A percentile compares a stretch with the other conserved stretches of the same genome.
These are phyloP conservation scores for Crithidia bombi DNA, from an alignment of 208 protist species.

Conservation along the genomic window DNA sequence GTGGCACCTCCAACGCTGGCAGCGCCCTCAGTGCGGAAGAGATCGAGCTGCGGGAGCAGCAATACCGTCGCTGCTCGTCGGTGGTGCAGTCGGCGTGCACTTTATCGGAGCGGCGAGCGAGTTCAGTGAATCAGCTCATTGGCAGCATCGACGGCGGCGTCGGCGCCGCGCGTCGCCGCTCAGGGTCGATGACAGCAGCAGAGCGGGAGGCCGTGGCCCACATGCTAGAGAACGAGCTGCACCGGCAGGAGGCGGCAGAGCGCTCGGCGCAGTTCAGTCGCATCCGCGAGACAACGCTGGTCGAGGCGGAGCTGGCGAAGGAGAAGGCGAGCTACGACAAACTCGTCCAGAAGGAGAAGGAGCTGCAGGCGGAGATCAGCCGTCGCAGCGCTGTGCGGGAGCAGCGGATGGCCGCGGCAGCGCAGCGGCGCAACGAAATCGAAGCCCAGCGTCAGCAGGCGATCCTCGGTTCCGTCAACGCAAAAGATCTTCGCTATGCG, in stretches of 20 bases:
- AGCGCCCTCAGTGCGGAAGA: conserved; percentile 17
- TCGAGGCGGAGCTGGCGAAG: conserved; percentile 51
- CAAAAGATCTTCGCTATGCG: conserved; percentile 33
- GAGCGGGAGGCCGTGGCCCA: conserved; percentile 52
- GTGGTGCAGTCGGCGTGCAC: conserved; percentile 46
- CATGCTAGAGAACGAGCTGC: conserved; percentile 67
- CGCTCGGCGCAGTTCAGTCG: conserved; percentile 40
- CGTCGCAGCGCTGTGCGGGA: conserved; percentile 9
- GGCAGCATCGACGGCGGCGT: conserved; percentile 22
- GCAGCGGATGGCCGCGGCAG: conserved; percentile 27
- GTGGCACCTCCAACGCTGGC: conserved; percentile 9
- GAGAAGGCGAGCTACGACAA: conserved; percentile 40
- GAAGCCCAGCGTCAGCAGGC: conserved; percentile 37
- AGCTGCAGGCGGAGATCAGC: conserved; percentile 25
- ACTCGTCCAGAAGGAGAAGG: conserved; percentile 12
- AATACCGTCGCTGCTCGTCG: conserved; percentile 41
- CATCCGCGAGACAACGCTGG: conserved; percentile 33
- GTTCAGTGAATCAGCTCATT: conserved; percentile 31
- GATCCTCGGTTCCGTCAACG: conserved; percentile 20
- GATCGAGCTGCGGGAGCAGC: conserved; percentile 15
- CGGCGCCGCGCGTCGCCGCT: conserved; percentile 7
- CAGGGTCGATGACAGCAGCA: conserved; percentile 43
- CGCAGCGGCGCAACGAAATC: conserved; percentile 35
- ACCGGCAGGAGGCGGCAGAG: conserved; percentile 42
- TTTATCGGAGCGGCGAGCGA: conserved; percentile 41